Percentiles rank a stretch among this genome's conserved stretches.
These are phyloP conservation scores for Discostella stelligeroides DNA, from an alignment of 108 stramenopile species.

Conservation along the genomic window DNA sequence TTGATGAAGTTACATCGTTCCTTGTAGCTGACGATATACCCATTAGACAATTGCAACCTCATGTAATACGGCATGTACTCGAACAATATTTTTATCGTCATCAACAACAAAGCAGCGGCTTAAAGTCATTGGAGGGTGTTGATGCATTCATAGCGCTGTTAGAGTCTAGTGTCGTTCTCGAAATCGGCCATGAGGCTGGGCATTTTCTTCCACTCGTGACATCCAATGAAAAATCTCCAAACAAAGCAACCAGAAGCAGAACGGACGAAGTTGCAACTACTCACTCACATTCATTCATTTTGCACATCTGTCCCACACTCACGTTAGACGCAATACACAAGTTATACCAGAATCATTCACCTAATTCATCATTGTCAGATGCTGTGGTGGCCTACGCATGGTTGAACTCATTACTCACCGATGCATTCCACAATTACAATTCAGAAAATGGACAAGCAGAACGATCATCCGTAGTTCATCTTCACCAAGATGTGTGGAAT, in stretches of 20 bases:
- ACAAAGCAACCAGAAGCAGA: not conserved
- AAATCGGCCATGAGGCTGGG: slow-evolving; percentile 5
- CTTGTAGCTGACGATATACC: slow-evolving; percentile 2
- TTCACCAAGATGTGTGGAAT: slow-evolving; percentile 78
- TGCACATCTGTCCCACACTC: slow-evolving; percentile 36
- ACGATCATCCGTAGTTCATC: slow-evolving; percentile 50
- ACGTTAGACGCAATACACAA: slow-evolving; percentile 7
- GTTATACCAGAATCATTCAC: not conserved
- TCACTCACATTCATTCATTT: slow-evolving; percentile 7
- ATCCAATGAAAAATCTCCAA: not conserved
- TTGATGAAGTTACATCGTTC: slow-evolving; percentile 29
- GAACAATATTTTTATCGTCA: slow-evolving; percentile 5
- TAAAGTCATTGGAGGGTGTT: not conserved
- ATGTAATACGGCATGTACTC: slow-evolving; percentile 13
- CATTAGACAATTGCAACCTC: not conserved
- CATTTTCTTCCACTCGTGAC: not conserved
- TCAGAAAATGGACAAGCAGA: not conserved
- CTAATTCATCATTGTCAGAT: not conserved
- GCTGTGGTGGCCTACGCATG: slow-evolving; percentile 35
- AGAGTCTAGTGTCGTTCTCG: slow-evolving; percentile 18
- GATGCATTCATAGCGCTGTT: slow-evolving; percentile 3
- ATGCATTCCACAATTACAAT: slow-evolving; percentile 23
- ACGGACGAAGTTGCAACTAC: not conserved
- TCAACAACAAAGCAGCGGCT: not conserved
- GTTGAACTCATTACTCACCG: slow-evolving; percentile 31